Evolutionary conservation across 108 stramenopile species (phyloP).

Genomic region (Bacterosira constricta): DNA sequence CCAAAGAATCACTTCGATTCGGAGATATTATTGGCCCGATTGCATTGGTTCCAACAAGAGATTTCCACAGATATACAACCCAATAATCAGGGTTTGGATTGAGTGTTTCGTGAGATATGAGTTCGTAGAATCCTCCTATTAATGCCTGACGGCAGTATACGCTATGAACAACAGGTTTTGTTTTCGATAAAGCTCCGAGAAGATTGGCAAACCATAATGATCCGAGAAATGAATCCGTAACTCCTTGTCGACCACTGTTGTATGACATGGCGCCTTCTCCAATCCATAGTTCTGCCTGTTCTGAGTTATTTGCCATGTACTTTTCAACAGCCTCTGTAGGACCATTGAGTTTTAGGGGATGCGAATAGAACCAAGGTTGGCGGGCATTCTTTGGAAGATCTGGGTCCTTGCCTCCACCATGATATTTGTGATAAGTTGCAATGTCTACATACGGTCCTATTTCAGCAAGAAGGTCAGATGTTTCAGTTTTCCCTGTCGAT

Average conservation of each 20-base stretch:
- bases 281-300: constrained; percentile 23
- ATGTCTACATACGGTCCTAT: constrained; percentile 32
- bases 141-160: constrained; percentile 44
- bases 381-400: not conserved
- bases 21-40: constrained; percentile 36
- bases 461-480: not conserved
- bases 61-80: constrained; percentile 41
- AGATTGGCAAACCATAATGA: constrained; percentile 39
- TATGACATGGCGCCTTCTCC: constrained; percentile 48
- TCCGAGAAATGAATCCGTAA: constrained; percentile 36
- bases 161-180: constrained; percentile 22
- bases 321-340: constrained; percentile 27
- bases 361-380: constrained; percentile 10
- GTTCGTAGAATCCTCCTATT: constrained; percentile 38
- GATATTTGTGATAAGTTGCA: constrained; percentile 48
- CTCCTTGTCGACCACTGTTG: constrained; percentile 30
- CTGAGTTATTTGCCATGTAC: constrained; percentile 4
- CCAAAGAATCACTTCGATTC: constrained; percentile 8
- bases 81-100: constrained; percentile 44
- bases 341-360: constrained; percentile 10
- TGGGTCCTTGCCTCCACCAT: constrained; percentile 34
- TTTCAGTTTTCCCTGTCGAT: constrained; percentile 16
- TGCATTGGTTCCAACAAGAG: constrained; percentile 20
- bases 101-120: constrained; percentile 32
- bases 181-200: constrained; percentile 34